Conservation (phyloP, 1,284 basidiomycete species). For the Apiotrichum veenhuisii region DNA sequence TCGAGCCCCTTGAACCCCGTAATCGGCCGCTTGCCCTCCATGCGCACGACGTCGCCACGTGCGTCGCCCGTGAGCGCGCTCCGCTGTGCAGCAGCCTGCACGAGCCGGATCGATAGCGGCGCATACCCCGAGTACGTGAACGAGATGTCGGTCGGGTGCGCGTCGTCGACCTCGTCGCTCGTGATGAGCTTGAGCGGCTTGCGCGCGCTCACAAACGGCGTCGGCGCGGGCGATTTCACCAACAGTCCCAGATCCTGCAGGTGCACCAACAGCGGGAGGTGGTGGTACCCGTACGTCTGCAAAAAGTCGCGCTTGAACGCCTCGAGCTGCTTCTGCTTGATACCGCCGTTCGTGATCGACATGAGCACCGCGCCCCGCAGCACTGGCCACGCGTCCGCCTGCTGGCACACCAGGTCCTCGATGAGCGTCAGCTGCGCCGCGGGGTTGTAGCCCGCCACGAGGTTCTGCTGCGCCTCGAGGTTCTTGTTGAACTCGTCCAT, state of each 20-base stretch:
- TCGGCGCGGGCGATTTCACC: conserved; percentile 38
- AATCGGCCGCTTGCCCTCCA: conserved; percentile 56
- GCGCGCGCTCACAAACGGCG: conserved; percentile 66
- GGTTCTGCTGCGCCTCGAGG: conserved; percentile 94
- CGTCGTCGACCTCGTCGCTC: conserved; percentile 68
- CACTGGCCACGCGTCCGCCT: conserved; percentile 70
- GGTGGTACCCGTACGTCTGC: conserved; percentile 91
- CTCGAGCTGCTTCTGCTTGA: conserved; percentile 83
- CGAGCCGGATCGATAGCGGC: conserved; percentile 82
- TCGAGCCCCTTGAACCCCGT: conserved; percentile 97
- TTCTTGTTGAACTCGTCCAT: conserved; percentile 88
- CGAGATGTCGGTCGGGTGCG: conserved; percentile 79
- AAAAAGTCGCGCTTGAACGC: conserved; percentile 85
- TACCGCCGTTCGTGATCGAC: conserved; percentile 74
- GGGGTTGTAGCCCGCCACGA: conserved; percentile 83
- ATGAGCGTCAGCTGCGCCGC: conserved; percentile 71
- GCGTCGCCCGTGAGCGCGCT: conserved; percentile 59
- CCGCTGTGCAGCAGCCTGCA: conserved; percentile 89
- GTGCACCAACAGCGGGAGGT: conserved; percentile 77
- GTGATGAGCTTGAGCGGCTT: conserved; percentile 87
- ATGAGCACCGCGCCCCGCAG: conserved; percentile 80
- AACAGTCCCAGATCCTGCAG: conserved; percentile 69
- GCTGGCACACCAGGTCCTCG: conserved; percentile 81
- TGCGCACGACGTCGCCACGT: conserved; percentile 50
- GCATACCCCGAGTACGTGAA: conserved; percentile 98